Evolutionary conservation across 352 stramenopile genomes (phyloP), one percentile per base, ranked within the genome.

Genomic region (Pseudoperonospora humuli): DNA sequence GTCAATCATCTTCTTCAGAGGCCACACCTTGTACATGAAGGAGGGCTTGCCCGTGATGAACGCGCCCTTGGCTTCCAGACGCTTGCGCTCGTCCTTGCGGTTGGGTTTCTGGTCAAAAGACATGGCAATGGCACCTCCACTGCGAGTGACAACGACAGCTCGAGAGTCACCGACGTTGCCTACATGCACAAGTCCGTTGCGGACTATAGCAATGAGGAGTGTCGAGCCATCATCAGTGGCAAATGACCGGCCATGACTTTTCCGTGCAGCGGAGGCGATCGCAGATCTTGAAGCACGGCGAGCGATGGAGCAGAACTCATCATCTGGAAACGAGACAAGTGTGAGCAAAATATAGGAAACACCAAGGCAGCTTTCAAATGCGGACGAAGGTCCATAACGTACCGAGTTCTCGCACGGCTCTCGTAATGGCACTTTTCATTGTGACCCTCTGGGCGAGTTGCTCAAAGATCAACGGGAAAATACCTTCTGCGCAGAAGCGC

Each of bases 101-200:
- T 85, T 75, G 8, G 81, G 81, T 39, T 93, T 93, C 48, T 93
- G 81, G 51, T 93, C 81, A 68, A 54, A 26, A 34, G 77, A 87
- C 45, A 93, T 57, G 5, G 64, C 49, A 28, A 83, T 67, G n/a
- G 50, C 62, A 25, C 78, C 62, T 15, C 73, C 71, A n/a, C 59
- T 69, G 23, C 61, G 64, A 4, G 75, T 89, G 27, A 64, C 54
- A 1, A 93, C 46, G 15, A 93, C 58, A 15, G 78, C 78, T 9
- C 81, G 78, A 2, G 81, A 93, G 59, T 93, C 81, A 15, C 81
- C 81, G 13, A 91, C 78, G 37, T 93, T 93, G 26, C 69, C 81
- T 20, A 91, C 64, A 37, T 87, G 82, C 9, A 93, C 25, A 3
- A 78, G 51, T 3, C 71, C 66, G 39, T 84, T 57, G 32, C 75